These are phyloP conservation scores for Immersiporthe knoxdaviesiana DNA, from an alignment of 2,329 filamentous ascomycete genomes.

Conservation along the genomic window DNA sequence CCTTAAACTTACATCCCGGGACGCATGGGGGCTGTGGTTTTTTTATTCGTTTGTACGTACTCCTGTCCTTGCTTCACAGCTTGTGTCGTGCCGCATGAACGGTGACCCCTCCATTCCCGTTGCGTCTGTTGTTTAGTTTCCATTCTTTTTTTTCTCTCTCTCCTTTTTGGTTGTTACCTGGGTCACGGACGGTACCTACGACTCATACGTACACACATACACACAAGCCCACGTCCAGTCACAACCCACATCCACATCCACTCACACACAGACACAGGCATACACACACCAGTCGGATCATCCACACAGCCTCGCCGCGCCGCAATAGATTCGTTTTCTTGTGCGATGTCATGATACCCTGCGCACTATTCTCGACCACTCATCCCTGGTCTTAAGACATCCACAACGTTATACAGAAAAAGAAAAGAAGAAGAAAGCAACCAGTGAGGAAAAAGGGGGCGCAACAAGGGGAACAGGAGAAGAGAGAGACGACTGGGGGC, in stretches of 20 bases:
- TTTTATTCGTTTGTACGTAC: neutral
- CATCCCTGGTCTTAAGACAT: neutral
- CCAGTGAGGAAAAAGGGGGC: constrained; percentile 14
- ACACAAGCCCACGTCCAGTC: neutral
- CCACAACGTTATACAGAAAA: neutral
- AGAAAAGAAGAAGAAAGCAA: neutral
- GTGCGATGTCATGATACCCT: constrained; percentile 2
- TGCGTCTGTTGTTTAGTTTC: neutral
- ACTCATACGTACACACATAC: neutral
- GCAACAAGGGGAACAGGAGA: neutral
- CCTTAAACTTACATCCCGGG: neutral
- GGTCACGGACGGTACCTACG: constrained; percentile 15
- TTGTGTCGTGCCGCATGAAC: neutral
- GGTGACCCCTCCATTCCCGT: neutral
- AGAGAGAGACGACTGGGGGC: neutral
- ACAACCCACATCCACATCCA: neutral
- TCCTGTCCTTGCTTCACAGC: neutral
- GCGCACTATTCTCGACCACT: neutral
- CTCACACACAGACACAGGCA: neutral
- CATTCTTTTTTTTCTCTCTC: no score
- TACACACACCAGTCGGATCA: neutral
- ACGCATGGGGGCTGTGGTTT: neutral
- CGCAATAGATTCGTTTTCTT: neutral
- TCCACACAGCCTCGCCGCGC: neutral
- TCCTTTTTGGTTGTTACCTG: neutral